Percentiles rank a stretch among this genome's conserved stretches.
Evolutionary conservation across 495 filamentous ascomycete species (phyloP).

Genomic region (Neurospora tetrasperma): DNA sequence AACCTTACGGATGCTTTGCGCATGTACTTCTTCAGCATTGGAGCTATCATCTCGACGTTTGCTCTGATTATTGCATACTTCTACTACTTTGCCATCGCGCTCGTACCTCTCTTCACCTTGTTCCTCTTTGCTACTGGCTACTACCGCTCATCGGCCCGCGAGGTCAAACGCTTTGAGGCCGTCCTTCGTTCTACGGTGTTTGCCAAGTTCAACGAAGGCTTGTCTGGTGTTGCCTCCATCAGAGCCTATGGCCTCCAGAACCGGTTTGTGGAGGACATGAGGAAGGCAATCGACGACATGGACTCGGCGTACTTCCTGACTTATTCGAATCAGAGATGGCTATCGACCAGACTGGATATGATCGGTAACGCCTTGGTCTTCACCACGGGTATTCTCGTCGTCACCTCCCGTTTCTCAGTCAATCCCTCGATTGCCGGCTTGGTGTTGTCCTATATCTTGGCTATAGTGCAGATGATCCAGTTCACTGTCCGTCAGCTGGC

Average conservation of each 20-base stretch:
- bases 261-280: constrained; percentile 59
- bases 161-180: constrained; percentile 89
- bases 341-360: constrained; percentile 70
- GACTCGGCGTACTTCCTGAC: constrained; percentile 89
- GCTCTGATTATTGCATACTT: constrained; percentile 86
- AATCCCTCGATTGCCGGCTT: constrained; percentile 75
- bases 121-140: constrained; percentile 80
- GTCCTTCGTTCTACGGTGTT: constrained; percentile 80
- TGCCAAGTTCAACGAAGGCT: constrained; percentile 81
- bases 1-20: constrained; percentile 81
- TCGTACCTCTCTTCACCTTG: constrained; percentile 67
- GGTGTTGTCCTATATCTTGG: constrained; percentile 83
- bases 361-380: constrained; percentile 79
- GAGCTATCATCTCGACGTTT: constrained; percentile 70
- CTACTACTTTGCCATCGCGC: constrained; percentile 85
- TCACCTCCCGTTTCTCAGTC: constrained; percentile 86
- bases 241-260: constrained; percentile 75
- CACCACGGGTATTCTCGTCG: constrained; percentile 78
- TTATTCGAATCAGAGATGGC: constrained; percentile 89
- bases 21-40: constrained; percentile 82
- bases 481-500: constrained; percentile 91
- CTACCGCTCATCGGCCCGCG: constrained; percentile 81
- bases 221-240: constrained; percentile 75
- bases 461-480: constrained; percentile 93
- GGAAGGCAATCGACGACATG: constrained; percentile 74